Percentiles rank a stretch among this genome's conserved stretches.
Evolutionary conservation across 2,329 filamentous ascomycete genomes (phyloP).

Genomic region (Claviceps sp.): DNA sequence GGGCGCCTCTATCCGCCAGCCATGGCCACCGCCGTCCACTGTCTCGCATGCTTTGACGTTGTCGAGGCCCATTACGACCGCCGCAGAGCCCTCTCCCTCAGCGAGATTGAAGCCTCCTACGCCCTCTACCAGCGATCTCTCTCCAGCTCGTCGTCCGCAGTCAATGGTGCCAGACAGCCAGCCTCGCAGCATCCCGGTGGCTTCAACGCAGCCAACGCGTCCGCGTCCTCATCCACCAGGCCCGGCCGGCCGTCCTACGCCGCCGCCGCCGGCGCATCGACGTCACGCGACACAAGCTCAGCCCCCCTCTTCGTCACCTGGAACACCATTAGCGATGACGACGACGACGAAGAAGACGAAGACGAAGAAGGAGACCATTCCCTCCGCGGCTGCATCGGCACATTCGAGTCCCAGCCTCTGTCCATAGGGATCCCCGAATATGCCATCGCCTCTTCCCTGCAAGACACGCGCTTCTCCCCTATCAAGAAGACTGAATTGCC

Average conservation of each 20-base stretch:
- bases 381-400: conserved; percentile 90
- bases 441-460: conserved; percentile 62
- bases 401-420: conserved; percentile 69
- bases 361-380: conserved; percentile 28
- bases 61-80: conserved; percentile 63
- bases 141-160: conserved; percentile 4
- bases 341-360: neutral
- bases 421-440: conserved; percentile 63
- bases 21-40: conserved; percentile 82
- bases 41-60: conserved; percentile 84
- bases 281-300: conserved; percentile 24
- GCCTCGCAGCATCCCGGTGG: conserved; percentile 12
- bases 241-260: conserved; percentile 28
- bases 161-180: conserved; percentile 20
- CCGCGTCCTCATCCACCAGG: conserved; percentile 22
- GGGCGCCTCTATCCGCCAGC: neutral
- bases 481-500: conserved; percentile 42
- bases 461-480: conserved; percentile 49
- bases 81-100: conserved; percentile 53
- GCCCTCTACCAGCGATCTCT: conserved; percentile 21
- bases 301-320: conserved; percentile 88
- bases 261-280: conserved; percentile 28
- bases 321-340: conserved; percentile 49
- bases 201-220: conserved; percentile 13
- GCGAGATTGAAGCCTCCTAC: conserved; percentile 56